phyloP scores from a whole-genome alignment of 176 grass and related monocot species.

The Echinochloa phyllopogon region DNA sequence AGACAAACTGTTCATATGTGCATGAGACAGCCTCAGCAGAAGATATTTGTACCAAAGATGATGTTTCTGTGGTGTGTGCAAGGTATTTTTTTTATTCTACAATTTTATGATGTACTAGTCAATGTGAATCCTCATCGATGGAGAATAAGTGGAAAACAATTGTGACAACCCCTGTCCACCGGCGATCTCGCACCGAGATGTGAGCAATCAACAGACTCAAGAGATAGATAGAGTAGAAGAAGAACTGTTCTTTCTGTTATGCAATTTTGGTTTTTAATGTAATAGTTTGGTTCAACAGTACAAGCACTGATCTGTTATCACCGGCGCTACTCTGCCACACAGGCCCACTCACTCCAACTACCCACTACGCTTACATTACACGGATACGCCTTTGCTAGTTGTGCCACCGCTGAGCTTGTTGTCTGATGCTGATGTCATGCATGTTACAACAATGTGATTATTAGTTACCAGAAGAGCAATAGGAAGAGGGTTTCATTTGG shows the following conservation, averaged over 20 bases:
- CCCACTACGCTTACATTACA: background rate
- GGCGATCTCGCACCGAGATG: background rate
- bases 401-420: background rate
- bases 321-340: background rate
- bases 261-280: background rate
- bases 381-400: background rate
- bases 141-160: background rate
- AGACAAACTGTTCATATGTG: conserved; percentile 69
- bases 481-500: background rate
- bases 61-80: conserved; percentile 63
- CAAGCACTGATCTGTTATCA: background rate
- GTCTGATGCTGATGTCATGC: background rate
- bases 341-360: background rate
- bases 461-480: background rate
- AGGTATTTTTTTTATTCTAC: conserved; percentile 42
- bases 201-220: background rate
- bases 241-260: background rate
- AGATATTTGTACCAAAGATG: conserved; percentile 71
- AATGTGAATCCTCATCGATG: background rate
- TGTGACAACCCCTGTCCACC: background rate
- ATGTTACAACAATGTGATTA: background rate
- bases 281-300: background rate
- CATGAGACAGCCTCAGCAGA: conserved; percentile 55
- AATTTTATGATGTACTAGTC: background rate
- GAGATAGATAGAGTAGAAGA: background rate